Percentiles rank a stretch among this genome's conserved stretches.
These are phyloP conservation scores for Phytophthora quininea DNA, from an alignment of 352 stramenopile genomes.

Conservation along the genomic window DNA sequence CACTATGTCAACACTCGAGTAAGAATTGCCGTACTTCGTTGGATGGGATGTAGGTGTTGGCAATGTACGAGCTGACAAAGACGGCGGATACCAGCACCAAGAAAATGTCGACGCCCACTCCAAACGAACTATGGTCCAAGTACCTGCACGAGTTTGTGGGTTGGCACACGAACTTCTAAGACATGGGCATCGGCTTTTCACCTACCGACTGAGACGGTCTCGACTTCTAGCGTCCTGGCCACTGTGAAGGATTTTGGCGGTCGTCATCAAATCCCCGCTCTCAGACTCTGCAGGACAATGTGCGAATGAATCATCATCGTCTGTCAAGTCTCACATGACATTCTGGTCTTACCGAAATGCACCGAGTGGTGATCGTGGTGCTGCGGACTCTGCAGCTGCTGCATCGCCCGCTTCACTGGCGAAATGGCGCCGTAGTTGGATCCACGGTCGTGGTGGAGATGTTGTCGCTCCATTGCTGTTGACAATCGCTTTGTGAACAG, in stretches of 20 bases:
- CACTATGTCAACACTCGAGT: background rate
- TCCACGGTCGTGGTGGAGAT: conserved; percentile 29
- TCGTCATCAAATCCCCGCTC: conserved; percentile 30
- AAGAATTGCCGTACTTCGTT: conserved; percentile 40
- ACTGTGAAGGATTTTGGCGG: conserved; percentile 28
- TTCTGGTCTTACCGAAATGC: conserved; percentile 28
- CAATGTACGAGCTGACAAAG: conserved; percentile 73
- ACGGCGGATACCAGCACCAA: conserved; percentile 46
- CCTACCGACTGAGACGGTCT: conserved; percentile 39
- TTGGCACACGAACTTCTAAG: background rate
- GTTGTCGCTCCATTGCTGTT: conserved; percentile 25
- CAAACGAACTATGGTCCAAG: conserved; percentile 37
- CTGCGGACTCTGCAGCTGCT: conserved; percentile 23
- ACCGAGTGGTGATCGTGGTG: conserved; percentile 27
- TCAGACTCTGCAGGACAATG: conserved; percentile 25
- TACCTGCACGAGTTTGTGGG: conserved; percentile 14
- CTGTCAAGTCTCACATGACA: background rate
- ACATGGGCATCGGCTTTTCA: background rate
- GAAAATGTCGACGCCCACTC: conserved; percentile 31
- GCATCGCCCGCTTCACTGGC: conserved; percentile 32
- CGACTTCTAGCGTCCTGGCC: conserved; percentile 27
- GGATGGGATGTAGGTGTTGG: conserved; percentile 71
- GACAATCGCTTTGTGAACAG: conserved; percentile 1
- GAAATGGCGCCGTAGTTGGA: conserved; percentile 27
- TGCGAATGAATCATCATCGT: background rate